These are phyloP conservation scores for Psilocybe azurescens DNA, from an alignment of 768 basidiomycete species.

Conservation along the genomic window DNA sequence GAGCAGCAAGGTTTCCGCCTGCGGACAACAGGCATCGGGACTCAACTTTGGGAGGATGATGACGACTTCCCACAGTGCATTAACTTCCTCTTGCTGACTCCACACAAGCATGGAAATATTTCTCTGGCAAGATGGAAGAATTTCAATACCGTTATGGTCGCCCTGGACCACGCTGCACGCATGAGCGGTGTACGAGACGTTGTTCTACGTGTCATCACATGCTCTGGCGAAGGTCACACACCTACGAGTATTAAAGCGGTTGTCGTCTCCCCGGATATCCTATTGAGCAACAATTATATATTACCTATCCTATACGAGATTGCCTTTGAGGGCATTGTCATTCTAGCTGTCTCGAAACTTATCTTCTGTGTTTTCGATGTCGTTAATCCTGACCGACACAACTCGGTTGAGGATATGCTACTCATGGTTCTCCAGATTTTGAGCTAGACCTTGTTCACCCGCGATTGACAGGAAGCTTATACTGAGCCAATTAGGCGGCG, in stretches of 20 bases:
- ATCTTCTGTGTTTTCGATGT: background rate
- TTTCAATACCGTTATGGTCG: background rate
- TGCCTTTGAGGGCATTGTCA: slow-evolving; percentile 4
- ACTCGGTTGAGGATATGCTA: slow-evolving; percentile 14
- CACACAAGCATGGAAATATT: background rate
- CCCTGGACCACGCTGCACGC: background rate
- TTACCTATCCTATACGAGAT: slow-evolving; percentile 7
- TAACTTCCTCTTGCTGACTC: background rate
- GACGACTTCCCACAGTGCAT: background rate
- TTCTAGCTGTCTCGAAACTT: slow-evolving; percentile 1
- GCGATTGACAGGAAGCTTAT: background rate
- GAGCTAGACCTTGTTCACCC: slow-evolving; percentile 2
- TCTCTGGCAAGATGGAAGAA: background rate
- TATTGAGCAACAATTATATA: slow-evolving; percentile 10
- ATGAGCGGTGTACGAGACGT: slow-evolving; percentile 4
- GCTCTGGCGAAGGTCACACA: slow-evolving; percentile 1
- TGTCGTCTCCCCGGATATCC: background rate
- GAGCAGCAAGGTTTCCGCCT: background rate
- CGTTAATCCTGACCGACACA: background rate
- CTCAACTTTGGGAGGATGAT: background rate
- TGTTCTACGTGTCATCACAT: slow-evolving; percentile 3
- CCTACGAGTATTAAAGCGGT: background rate
- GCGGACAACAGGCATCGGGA: background rate
- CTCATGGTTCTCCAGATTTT: slow-evolving; percentile 13
- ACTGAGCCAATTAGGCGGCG: slow-evolving; percentile 1